Evolutionary conservation across 176 grass and related monocot genomes (phyloP), one percentile per base, ranked within the genome.

Genomic region (Triticum monococcum): DNA sequence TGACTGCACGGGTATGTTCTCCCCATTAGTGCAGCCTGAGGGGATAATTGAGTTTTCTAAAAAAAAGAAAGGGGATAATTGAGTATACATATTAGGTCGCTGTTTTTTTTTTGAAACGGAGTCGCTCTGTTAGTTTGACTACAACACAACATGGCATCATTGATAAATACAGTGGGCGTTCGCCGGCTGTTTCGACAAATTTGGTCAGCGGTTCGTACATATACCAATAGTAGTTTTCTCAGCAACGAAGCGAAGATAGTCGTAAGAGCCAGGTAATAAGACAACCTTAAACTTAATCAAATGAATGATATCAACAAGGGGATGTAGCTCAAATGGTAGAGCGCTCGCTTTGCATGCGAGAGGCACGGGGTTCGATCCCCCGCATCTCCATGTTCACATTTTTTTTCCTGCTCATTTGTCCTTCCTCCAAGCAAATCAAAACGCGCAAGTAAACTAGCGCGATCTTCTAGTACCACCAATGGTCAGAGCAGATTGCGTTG

Each of bases 261-360:
- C 33, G 33, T 35, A 36, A 36, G 35, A 38, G 37, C 37, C 37
- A 38, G 37, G 37, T 8, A 8, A 38, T 9, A 8, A 38, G 8
- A 9, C 37, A 9, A 38, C 9, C 37, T 9, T 38, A 38, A 38
- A 2, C 0, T 1, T 8, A 38, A 38, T 38, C 1, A 38, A 9
- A 38, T 9, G 37, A 30, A 30, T 30, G 28, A 30, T 1, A 30
- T 30, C 28, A 30, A 30, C 28, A 59, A 11, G 91, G 89, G 91
- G 84, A 92, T 92, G 93, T 94, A 92, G 91, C 90, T 98, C 88
- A 98, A 98, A 96, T 88, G 92, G 91, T 96, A 96, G 93, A 98
- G 96, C 92, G 92, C 91, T 89, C 96, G 93, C 93, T 96, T 95
- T 98, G 93, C 96, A 95, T 98, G 93, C 90, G 88, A 91, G 91